Base-by-base conservation (phyloP, 352 stramenopile genomes). In the Pythium rishiriense region DNA sequence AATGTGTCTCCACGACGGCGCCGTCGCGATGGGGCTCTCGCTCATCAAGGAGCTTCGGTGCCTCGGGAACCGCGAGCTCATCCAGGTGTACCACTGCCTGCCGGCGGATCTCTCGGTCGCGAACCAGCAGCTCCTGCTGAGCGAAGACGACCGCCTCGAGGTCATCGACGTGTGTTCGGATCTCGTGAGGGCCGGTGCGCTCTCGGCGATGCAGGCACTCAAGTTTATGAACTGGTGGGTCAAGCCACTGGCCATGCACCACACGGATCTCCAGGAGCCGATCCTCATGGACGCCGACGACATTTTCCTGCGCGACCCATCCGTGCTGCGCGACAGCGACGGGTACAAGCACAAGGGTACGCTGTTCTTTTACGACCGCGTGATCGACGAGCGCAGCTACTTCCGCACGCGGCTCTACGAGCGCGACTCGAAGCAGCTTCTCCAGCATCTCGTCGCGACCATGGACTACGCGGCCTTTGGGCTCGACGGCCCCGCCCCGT, bases 361-460 rank as follows among this genome's bases (percentile, higher is more conserved):
- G 48, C 73, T 80, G 14, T 90, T 90, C 58, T 90, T 90, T 53
- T 83, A 86, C 42, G 81, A 91, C 62, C 78, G 77, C 24, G 66
- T 83, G 29, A 69, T 75, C 24, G 73, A 76, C 15, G 31, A 75
- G 12, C 71, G 68, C 45, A 70, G 62, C 21, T 74, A 62, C 58
- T 66, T 73, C 48, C 59, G 72, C 2, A 43, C 73, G 14, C 69
- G 66, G 24, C 33, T 66, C 15, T 17, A 21, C 8, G 21, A 58
- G 14, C 28, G 45, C 22, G 21, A 53, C 37, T 17, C 52, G 25
- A 75, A 59, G 51, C 70, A 64, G 33, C 66, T 75, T 50, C 63
- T 88, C 22, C 70, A 69, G 15, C 56, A 78, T 24, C 41, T 87
- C 25, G 46, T 88, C 8, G 54, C 75, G 19, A 69, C 59, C 14